These are phyloP conservation scores for Polygonum maritimum DNA, from an alignment of 148 eudicot species.

Conservation along the genomic window DNA sequence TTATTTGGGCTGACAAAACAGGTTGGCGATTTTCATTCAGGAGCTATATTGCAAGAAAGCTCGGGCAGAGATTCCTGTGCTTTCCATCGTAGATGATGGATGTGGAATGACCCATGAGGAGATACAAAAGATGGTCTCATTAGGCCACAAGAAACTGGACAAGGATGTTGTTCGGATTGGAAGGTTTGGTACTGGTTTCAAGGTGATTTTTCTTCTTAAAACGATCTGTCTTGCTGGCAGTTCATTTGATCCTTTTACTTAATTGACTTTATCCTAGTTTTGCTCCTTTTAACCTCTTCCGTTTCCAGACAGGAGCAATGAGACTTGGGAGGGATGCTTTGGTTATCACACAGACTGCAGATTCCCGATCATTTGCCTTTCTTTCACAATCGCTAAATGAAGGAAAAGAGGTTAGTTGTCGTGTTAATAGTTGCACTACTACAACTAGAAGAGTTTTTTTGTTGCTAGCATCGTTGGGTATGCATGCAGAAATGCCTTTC, in stretches of 20 bases:
- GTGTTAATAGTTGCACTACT: not conserved
- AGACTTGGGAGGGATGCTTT: conserved; percentile 75
- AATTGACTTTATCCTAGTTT: not conserved
- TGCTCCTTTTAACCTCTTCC: not conserved
- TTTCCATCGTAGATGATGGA: conserved; percentile 58
- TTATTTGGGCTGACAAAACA: conserved; percentile 22
- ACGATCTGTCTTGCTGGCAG: not conserved
- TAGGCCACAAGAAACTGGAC: conserved; percentile 60
- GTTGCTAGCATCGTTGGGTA: not conserved
- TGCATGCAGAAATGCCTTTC: not conserved
- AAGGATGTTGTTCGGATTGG: conserved; percentile 48
- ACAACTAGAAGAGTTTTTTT: not conserved
- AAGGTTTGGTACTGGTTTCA: conserved; percentile 76
- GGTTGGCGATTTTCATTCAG: conserved; percentile 48
- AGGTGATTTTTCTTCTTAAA: conserved; percentile 28
- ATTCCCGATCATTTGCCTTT: conserved; percentile 72
- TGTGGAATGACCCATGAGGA: conserved; percentile 61
- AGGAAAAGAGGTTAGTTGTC: conserved; percentile 52
- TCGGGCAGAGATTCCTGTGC: conserved; percentile 52
- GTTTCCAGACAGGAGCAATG: conserved; percentile 70
- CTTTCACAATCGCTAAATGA: conserved; percentile 73
- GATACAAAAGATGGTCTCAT: conserved; percentile 54
- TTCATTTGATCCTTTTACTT: not conserved
- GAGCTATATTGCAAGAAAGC: conserved; percentile 31
- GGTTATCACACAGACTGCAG: conserved; percentile 61